Conservation (phyloP, 2,329 filamentous ascomycete genomes). For the Rugonectria rugulosa region DNA sequence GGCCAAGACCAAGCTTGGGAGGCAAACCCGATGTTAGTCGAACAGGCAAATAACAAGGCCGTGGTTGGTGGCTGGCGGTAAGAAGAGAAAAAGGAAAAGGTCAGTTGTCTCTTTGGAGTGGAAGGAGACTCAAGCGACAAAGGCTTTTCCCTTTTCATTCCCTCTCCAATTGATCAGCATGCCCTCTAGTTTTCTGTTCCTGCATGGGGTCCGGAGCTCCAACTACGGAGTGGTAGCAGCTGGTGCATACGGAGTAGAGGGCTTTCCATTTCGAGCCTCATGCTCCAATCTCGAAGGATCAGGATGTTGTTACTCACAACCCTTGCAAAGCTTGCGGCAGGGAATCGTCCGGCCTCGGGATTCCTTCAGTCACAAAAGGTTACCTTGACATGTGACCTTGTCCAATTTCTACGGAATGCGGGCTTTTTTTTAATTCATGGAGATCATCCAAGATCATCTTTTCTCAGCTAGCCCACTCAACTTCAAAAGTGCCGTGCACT, state of each 20-base stretch:
- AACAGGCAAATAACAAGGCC: not conserved
- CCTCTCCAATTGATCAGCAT: no score
- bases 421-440: no score
- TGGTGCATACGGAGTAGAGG: no score
- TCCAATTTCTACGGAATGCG: no score
- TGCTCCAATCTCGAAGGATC: no score
- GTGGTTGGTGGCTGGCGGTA: not conserved
- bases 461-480: no score
- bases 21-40: not conserved
- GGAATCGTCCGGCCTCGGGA: slow-evolving; percentile 18
- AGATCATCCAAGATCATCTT: not conserved
- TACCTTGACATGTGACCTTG: slow-evolving; percentile 12
- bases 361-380: slow-evolving; percentile 4
- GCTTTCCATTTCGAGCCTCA: slow-evolving; percentile 3
- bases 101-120: no score
- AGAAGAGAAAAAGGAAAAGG: no score
- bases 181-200: slow-evolving; percentile 9
- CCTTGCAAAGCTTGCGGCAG: slow-evolving; percentile 9
- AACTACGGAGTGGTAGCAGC: no score
- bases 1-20: slow-evolving; percentile 8
- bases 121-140: not conserved
- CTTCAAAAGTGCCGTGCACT: not conserved
- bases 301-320: slow-evolving; percentile 13
- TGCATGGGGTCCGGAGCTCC: slow-evolving; percentile 12
- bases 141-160: not conserved